These are phyloP conservation scores for Aspergillus sp. DNA, from an alignment of 2,329 filamentous ascomycete species.

Conservation along the genomic window DNA sequence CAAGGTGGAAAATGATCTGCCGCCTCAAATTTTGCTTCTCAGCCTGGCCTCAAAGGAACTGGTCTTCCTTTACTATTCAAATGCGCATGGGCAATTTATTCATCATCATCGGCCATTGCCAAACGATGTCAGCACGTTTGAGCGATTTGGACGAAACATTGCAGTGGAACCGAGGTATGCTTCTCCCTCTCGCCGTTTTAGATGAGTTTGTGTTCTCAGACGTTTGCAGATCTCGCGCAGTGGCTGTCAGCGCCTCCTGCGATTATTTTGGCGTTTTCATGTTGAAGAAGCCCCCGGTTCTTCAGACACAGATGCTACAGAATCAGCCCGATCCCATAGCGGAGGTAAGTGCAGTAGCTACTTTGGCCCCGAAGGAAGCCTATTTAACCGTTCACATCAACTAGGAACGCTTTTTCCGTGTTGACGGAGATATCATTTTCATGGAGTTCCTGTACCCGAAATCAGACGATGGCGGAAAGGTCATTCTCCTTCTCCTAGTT, in stretches of 20 bases:
- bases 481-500: constrained; percentile 72
- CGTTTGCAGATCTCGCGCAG: constrained; percentile 48
- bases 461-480: constrained; percentile 63
- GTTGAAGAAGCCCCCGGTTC: constrained; percentile 56
- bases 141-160: constrained; percentile 64
- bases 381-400: not conserved
- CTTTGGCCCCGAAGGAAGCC: not conserved
- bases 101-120: constrained; percentile 60
- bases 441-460: constrained; percentile 82
- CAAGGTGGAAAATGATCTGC: constrained; percentile 43
- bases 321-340: constrained; percentile 61
- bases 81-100: constrained; percentile 57
- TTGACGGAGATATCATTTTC: constrained; percentile 75
- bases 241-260: constrained; percentile 70
- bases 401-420: constrained; percentile 49
- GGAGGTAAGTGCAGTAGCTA: constrained; percentile 41
- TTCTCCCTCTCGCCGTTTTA: not conserved
- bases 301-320: constrained; percentile 53
- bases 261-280: constrained; percentile 70
- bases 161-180: constrained; percentile 73
- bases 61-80: constrained; percentile 71
- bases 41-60: constrained; percentile 71
- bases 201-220: constrained; percentile 11
- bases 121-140: constrained; percentile 52
- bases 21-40: constrained; percentile 79